Evolutionary conservation across 345 rosid species (phyloP), one percentile per base, ranked within the genome.

Genomic region (Salix purpurea): DNA sequence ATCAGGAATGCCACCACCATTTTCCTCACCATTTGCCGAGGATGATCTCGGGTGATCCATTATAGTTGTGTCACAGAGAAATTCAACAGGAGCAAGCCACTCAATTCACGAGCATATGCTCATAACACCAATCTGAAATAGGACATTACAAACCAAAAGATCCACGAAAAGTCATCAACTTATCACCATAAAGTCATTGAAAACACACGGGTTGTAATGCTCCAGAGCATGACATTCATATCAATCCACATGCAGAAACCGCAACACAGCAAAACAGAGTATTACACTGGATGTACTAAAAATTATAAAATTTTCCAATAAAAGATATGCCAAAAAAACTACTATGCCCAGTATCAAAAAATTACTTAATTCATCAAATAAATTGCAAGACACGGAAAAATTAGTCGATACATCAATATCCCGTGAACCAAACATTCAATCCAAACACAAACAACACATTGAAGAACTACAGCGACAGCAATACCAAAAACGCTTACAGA

Each of bases 1-100:
- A 79, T 93, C 99, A 0, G 97, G 98, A 78, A 89, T 85, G 76
- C 91, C 95, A 67, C 91, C 95, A 67, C 76, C 84, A 78, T 81
- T 87, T 18, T 92, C 97, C 74, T 92, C 97, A 1, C 89, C 90
- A 65, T 84, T 91, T 19, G 84, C 93, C 1, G 85, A 84, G 68
- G 73, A 80, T 39, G 91, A 86, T 80, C 90, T 84, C n/a, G 79
- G 86, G 67, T 85, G 86, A 76, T 90, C 94, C 83, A 86, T 89
- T 62, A 4, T 74, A 65, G 21, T 28, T 62, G 12, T 11, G 70
- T 26, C 19, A 7, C 21, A 18, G 16, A 23, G 58, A 60, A 42
- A 11, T 54, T 44, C 48, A 60, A 40, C 50, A 3, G 36, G 18
- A 37, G 15, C 19, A 21, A 36, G 24, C 44, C 34, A 70, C 37